Evolutionary conservation across 108 stramenopile genomes (phyloP), one percentile per base, ranked within the genome.

Genomic region (Nitzschia sp.): DNA sequence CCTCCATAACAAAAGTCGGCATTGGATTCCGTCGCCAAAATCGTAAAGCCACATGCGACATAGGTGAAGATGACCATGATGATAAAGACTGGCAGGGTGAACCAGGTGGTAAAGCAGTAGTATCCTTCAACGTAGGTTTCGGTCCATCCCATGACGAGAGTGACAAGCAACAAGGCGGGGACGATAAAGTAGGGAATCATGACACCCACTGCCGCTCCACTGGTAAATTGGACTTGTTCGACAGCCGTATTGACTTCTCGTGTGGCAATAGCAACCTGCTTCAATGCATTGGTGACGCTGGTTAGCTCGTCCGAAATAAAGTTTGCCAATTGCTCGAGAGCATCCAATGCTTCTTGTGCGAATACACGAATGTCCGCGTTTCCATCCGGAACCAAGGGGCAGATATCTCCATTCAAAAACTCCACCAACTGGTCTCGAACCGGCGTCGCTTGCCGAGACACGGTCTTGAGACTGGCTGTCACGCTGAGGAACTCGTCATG

Each of bases 1-100:
- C 67, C 67, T 41, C 67, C 68, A 17, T 31, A 52, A 31, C 79
- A 80, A 44, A 66, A 66, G 36, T 80, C 79, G 17, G 73, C 36
- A 46, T 71, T 78, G 15, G 33, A 64, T 45, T 69, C 47, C 11
- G 67, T 36, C 3, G 47, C 58, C 19, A 71, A 15, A 5, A 62
- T 48, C n/a, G 52, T 28, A 3, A 45, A 45, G 15, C 53, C 60
- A 22, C 50, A 41, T 1, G 45, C 58, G 15, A 53, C 56, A 41
- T 68, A 45, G 6, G 73, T 48, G 16, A 46, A 45, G 1, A 70
- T 41, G 6, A 69, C 53, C 58, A 75, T 34, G 11, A 80, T 1
- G 29, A 62, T 50, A 56, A 80, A 60, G 8, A 75, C n/a, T 47
- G 79, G 79, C 35, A 75, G 11, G 1, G 74, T 36, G 41, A 58